Evolutionary conservation across 495 filamentous ascomycete genomes (phyloP), one percentile per base, ranked within the genome.

Genomic region (Aspergillus asperescens): DNA sequence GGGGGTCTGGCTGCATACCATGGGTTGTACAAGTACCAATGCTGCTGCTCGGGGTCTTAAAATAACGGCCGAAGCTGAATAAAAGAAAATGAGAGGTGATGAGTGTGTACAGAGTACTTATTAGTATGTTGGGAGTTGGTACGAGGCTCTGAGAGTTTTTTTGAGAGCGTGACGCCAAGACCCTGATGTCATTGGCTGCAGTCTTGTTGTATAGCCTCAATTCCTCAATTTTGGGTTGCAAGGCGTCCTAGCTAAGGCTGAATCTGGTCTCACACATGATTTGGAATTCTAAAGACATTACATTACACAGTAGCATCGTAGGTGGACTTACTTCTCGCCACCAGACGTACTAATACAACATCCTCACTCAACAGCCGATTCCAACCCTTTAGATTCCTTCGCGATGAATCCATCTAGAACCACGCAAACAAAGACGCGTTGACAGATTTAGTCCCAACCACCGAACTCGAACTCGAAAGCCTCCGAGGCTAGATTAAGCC

Each of bases 401-500:
- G 25, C 25, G 25, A 9, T 28, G 9, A n/a, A n/a, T n/a, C n/a
- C n/a, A n/a, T n/a, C n/a, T n/a, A n/a, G n/a, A n/a, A n/a, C n/a
- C n/a, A n/a, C n/a, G n/a, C n/a, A n/a, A n/a, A n/a, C n/a, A n/a
- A n/a, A n/a, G n/a, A n/a, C n/a, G n/a, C n/a, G n/a, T n/a, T n/a
- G n/a, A n/a, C n/a, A n/a, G n/a, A n/a, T n/a, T n/a, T n/a, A n/a
- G n/a, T n/a, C n/a, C n/a, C n/a, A n/a, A n/a, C n/a, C n/a, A n/a
- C n/a, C n/a, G n/a, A n/a, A n/a, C n/a, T n/a, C n/a, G n/a, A n/a
- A n/a, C n/a, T n/a, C n/a, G n/a, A n/a, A n/a, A 34, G 31, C 31
- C 31, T 29, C 10, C 27, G 27, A 29, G 27, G n/a, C n/a, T n/a
- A n/a, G n/a, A n/a, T 60, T 58, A 69, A 12, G 63, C 62, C 48